Base-by-base conservation (phyloP, 2,329 filamentous ascomycete species). In the Ascochyta pisi region DNA sequence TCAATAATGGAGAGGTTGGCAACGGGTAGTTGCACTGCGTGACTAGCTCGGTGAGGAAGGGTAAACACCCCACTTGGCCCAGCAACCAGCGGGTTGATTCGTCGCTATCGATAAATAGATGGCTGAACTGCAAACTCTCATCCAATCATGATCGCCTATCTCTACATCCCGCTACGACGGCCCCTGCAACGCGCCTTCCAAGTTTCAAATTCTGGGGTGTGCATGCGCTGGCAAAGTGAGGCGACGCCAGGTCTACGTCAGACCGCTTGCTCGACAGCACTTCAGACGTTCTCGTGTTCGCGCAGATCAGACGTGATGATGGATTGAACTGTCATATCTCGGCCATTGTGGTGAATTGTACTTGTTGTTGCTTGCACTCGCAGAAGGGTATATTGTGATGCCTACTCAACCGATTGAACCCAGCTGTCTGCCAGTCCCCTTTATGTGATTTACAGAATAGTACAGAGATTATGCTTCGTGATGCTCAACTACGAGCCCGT, bases 31-130 rank as follows among this genome's bases (percentile, higher is more conserved):
- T 61, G 64, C 61, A 56, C 62, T 60, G 54, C 63, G 60, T 60
- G 59, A 49, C 61, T 64, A 66, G 66, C 65, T 57, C 43, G 56
- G 44, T 56, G 47, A 57, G 56, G 58, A 55, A 55, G 44, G 60
- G 38, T 65, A 61, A 64, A 65, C 60, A 65, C 58, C 35, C 61
- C 55, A 51, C 54, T 50, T 66, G 66, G 60, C 59, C 57, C 45
- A 63, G 65, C 65, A 69, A 70, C 66, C 55, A 58, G 40, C 44
- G 12, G 42, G 44, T 12, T 57, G 48, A 57, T 53, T 57, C 44
- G 54, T 38, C 41, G 33, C 56, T 60, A 58, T 63, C 64, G 60
- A 60, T 58, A 59, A 61, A 58, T 26, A 53, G 59, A 54, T 65
- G 65, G 64, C 65, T 69, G 63, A 60, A 58, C 60, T 52, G 31